Conservation (phyloP, 73 alveolate species). For the Paramecium biaurelia region DNA sequence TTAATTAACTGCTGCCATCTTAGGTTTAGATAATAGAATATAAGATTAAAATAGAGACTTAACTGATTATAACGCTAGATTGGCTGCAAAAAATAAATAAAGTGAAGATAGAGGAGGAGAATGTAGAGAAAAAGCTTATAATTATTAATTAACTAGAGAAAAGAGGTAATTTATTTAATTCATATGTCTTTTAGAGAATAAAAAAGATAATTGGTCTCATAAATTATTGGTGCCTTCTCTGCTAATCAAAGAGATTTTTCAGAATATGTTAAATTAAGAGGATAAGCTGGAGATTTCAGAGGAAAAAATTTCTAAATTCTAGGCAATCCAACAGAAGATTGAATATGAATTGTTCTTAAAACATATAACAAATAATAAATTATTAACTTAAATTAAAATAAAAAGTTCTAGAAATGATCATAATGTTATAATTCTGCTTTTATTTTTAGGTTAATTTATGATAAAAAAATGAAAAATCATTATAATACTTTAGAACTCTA, state of each 20-base stretch:
- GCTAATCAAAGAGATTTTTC: constrained; percentile 45
- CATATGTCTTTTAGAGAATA: background rate
- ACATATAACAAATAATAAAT: background rate
- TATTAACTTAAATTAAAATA: too few relatives aligned
- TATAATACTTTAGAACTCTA: background rate
- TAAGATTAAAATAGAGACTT: constrained; percentile 16
- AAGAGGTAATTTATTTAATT: background rate
- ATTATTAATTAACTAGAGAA: constrained; percentile 31
- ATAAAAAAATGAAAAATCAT: background rate
- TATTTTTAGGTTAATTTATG: background rate
- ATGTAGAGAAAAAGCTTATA: constrained; percentile 51
- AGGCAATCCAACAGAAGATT: constrained; percentile 43
- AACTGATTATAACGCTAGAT: constrained; percentile 24
- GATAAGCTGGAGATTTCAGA: constrained; percentile 44
- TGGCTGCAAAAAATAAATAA: constrained; percentile 8
- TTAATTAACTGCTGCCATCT: constrained; percentile 25
- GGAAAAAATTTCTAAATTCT: background rate
- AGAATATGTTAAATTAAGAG: constrained; percentile 40
- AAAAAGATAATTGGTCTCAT: constrained; percentile 43
- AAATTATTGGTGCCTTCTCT: constrained; percentile 30
- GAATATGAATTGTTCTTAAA: background rate
- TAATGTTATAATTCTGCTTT: background rate
- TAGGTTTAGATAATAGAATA: background rate
- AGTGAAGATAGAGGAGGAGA: constrained; percentile 39
- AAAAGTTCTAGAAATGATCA: background rate